These are phyloP conservation scores for Chalciporus piperatus DNA, from an alignment of 768 basidiomycete genomes.

Conservation along the genomic window DNA sequence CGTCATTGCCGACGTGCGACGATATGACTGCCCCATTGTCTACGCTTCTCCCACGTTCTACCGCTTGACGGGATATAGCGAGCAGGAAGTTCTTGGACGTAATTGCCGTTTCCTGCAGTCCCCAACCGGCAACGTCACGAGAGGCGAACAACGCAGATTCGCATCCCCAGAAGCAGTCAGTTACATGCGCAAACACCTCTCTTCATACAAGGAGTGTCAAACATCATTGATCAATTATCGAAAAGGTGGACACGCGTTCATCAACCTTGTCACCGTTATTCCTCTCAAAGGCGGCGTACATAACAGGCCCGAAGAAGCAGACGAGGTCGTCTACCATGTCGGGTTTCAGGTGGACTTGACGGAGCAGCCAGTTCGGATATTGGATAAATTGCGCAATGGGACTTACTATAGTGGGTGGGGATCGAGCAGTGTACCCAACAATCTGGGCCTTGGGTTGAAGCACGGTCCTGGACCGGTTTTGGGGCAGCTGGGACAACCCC, in stretches of 20 bases:
- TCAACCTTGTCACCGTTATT: slow-evolving; percentile 90
- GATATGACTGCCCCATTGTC: slow-evolving; percentile 83
- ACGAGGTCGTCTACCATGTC: slow-evolving; percentile 81
- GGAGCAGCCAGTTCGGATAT: slow-evolving; percentile 80
- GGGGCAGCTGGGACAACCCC: slow-evolving; percentile 13
- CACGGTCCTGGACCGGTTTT: slow-evolving; percentile 2
- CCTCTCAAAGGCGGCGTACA: slow-evolving; percentile 67
- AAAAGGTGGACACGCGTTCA: slow-evolving; percentile 80
- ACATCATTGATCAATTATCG: slow-evolving; percentile 84
- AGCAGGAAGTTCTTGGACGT: slow-evolving; percentile 75
- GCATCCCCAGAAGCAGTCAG: slow-evolving; percentile 67
- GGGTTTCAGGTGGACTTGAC: slow-evolving; percentile 96
- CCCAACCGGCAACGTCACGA: slow-evolving; percentile 56
- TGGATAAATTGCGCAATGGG: slow-evolving; percentile 76
- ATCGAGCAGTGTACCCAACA: not conserved
- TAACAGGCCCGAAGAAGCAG: slow-evolving; percentile 49
- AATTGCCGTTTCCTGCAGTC: slow-evolving; percentile 93
- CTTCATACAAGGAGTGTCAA: slow-evolving; percentile 84
- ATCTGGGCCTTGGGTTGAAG: not conserved
- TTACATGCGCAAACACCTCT: slow-evolving; percentile 61
- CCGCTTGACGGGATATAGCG: slow-evolving; percentile 69
- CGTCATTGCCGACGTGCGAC: slow-evolving; percentile 79
- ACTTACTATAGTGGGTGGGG: slow-evolving; percentile 52
- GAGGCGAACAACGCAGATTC: slow-evolving; percentile 53
- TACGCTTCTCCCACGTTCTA: slow-evolving; percentile 88